phyloP scores from a whole-genome alignment of 257 asterid species.

The Solanum lycopersicoides region DNA sequence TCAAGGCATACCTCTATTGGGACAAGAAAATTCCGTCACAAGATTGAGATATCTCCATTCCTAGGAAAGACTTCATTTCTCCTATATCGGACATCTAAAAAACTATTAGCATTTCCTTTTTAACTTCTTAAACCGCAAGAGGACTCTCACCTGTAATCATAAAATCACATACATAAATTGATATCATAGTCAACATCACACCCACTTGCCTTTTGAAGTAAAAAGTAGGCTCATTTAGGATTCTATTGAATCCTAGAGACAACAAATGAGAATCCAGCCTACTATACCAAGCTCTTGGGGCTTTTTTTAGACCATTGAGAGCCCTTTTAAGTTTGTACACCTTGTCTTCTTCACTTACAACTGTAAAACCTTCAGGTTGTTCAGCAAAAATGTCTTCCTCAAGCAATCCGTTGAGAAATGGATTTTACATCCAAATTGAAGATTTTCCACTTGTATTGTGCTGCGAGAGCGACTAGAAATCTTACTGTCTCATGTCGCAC shows the following conservation, averaged over 20 bases:
- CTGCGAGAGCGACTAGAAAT: not conserved
- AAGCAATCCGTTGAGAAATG: not conserved
- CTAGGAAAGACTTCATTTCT: too few relatives aligned
- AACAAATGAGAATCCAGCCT: not conserved
- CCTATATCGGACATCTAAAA: too few relatives aligned
- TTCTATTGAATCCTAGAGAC: not conserved
- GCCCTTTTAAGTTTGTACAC: not conserved
- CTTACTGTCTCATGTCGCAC: not conserved
- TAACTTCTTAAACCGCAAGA: too few relatives aligned
- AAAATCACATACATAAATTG: too few relatives aligned
- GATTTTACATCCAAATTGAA: not conserved
- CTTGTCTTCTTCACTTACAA: too few relatives aligned
- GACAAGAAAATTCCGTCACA: too few relatives aligned
- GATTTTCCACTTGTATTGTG: not conserved
- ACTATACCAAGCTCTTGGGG: not conserved
- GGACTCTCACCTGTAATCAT: too few relatives aligned
- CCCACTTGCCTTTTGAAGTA: too few relatives aligned
- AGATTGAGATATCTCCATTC: too few relatives aligned
- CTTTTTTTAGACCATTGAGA: not conserved
- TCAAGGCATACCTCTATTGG: too few relatives aligned
- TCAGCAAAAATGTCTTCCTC: not conserved
- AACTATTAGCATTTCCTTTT: too few relatives aligned
- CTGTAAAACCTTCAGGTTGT: not conserved
- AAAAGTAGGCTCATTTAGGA: not conserved
- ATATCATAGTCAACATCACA: too few relatives aligned